Base-by-base conservation (phyloP, 768 basidiomycete species). In the Agaricus subrufescens region DNA sequence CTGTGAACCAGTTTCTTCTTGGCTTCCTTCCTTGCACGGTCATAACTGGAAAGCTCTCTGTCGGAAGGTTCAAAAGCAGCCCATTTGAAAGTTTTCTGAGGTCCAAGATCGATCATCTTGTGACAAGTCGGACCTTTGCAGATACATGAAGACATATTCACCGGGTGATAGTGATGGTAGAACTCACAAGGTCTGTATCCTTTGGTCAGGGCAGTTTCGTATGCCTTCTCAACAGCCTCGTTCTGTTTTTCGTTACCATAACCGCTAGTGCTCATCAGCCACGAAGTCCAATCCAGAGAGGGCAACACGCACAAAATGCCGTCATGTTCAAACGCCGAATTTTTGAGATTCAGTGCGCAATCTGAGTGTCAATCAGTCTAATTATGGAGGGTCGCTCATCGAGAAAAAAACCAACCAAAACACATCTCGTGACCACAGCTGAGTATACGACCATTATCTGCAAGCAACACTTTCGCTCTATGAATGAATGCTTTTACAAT, bases 341-440 rank as follows among this genome's bases (percentile, higher is more conserved):
- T 79, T 43, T 73, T 73, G 30, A 85, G 65, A 43, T 83, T 78
- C 6, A 79, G 67, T n/a, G 80, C 63, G 60, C 85, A 87, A 47
- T 86, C 85, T 82, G 51, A 29, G 12, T 31, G 10, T 59, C 12
- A 8, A 26, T 47, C 34, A 46, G 19, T 5, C 31, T 26, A 12
- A 11, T 6, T 48, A 54, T 29, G 55, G 25, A 46, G 39, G 14
- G 25, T 11, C 12, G 26, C n/a, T 5, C 27, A 50, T 10, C 11
- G 23, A 2, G 48, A n/a, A 10, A 42, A 10, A 42, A 37, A 62
- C 75, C 37, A 29, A 83, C 83, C 79, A 29, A 72, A 74, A 62
- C 89, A 91, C 38, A 87, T 76, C 54, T 84, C 81, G 61, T 91
- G 88, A 0, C 80, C 75, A 61, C 91, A 91, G 0, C 69, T 65